Conservation (phyloP, 2,329 filamentous ascomycete genomes). For the Arthrobotrys conoides region DNA sequence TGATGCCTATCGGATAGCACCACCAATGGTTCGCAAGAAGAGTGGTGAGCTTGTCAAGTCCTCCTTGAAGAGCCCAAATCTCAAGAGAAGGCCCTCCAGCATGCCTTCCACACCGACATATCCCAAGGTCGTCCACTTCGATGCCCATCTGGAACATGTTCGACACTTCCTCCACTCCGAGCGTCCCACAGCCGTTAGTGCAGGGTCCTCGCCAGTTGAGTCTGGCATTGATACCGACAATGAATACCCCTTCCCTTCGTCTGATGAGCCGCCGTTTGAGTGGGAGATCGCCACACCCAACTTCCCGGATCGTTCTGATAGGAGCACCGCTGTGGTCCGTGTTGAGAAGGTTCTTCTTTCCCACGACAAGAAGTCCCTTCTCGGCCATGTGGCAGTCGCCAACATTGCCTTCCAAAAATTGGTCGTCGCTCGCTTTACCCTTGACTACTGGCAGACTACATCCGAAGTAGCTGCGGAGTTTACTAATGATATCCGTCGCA, state of each 20-base stretch:
- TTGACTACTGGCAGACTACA: conserved; percentile 98
- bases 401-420: conserved; percentile 92
- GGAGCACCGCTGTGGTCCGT: conserved; percentile 70
- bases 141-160: conserved; percentile 95
- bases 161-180: conserved; percentile 96
- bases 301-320: conserved; percentile 75
- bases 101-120: conserved; percentile 98
- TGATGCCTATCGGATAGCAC: conserved; percentile 76
- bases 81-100: conserved; percentile 85
- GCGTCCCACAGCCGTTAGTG: conserved; percentile 93
- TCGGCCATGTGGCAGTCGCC: conserved; percentile 85
- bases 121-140: conserved; percentile 97
- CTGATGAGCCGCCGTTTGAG: conserved; percentile 76
- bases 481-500: conserved; percentile 80
- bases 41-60: conserved; percentile 96
- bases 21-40: conserved; percentile 97
- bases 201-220: conserved; percentile 90
- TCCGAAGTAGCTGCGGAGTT: conserved; percentile 94
- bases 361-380: conserved; percentile 84
- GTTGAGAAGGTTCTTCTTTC: conserved; percentile 91
- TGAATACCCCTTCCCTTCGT: conserved; percentile 85
- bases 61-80: conserved; percentile 81
- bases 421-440: conserved; percentile 92
- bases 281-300: conserved; percentile 91
- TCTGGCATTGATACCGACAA: conserved; percentile 82